Conservation (phyloP, 441 rosid genomes). For the Aleurites moluccanus region DNA sequence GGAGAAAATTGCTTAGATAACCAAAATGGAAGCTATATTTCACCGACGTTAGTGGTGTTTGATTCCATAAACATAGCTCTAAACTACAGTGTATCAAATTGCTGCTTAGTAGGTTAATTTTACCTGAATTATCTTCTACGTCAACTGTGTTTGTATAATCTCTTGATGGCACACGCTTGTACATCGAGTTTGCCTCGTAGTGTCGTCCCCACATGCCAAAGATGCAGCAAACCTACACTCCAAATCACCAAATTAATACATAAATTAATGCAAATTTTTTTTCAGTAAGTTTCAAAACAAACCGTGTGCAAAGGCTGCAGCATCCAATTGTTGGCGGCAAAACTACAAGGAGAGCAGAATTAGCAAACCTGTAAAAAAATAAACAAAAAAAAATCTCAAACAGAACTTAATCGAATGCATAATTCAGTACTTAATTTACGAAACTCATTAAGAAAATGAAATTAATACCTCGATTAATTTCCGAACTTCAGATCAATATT, state of each 20-base stretch:
- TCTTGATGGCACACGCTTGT: conserved; percentile 54
- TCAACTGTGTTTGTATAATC: conserved; percentile 41
- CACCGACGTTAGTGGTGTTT: background rate
- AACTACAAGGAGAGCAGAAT: background rate
- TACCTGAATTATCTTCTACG: conserved; percentile 55
- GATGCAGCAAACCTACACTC: conserved; percentile 10
- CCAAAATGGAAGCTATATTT: background rate
- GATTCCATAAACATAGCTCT: conserved; percentile 8
- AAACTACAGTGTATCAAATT: background rate
- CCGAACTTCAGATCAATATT: background rate
- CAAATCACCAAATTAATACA: conserved; percentile 2
- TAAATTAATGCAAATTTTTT: background rate
- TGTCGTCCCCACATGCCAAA: conserved; percentile 56
- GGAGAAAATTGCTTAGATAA: background rate
- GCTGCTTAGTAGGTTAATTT: background rate
- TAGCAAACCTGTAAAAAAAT: background rate
- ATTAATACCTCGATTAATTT: background rate
- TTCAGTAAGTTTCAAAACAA: conserved; percentile 2
- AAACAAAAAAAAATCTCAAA: background rate
- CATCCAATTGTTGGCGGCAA: background rate
- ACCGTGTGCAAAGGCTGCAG: conserved; percentile 17
- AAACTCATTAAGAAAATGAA: background rate
- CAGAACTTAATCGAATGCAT: background rate
- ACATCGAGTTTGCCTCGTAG: conserved; percentile 38
- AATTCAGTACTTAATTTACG: background rate